Conservation (phyloP, 1,284 basidiomycete species). For the Cerioporus squamosus region DNA sequence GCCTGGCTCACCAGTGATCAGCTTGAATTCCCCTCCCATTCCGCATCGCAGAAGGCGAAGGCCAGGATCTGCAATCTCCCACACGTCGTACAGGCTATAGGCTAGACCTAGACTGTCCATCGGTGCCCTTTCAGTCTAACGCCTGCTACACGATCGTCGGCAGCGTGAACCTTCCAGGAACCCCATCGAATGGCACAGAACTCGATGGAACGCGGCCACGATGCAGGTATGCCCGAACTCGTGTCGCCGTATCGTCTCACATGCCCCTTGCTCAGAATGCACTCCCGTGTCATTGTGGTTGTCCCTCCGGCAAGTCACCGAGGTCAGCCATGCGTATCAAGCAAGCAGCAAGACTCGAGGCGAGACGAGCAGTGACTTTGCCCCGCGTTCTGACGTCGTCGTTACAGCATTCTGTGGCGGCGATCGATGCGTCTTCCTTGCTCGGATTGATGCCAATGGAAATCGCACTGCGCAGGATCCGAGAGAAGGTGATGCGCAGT, state of each 20-base stretch:
- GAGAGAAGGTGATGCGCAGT: neutral
- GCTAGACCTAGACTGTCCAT: neutral
- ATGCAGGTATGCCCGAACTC: constrained; percentile 1
- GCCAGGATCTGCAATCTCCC: no score
- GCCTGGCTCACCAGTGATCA: no score
- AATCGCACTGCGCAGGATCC: neutral
- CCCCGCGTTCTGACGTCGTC: neutral
- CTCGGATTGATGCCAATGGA: neutral
- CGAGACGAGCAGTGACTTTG: neutral
- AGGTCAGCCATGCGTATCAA: neutral
- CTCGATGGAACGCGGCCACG: constrained; percentile 10
- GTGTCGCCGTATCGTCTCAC: constrained; percentile 15
- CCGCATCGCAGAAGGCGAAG: no score
- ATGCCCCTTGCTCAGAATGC: constrained; percentile 5
- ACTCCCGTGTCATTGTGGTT: neutral
- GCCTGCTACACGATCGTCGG: constrained; percentile 12
- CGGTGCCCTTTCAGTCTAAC: neutral
- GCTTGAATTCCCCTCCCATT: neutral
- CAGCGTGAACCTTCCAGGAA: neutral
- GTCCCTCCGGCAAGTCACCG: neutral
- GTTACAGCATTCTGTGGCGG: constrained; percentile 12
- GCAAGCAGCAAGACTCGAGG: neutral
- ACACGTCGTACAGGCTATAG: no score
- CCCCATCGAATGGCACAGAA: constrained; percentile 15
- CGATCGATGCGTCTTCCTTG: neutral